Conservation (phyloP, 1,284 basidiomycete genomes). For the Leccinum angustisporum region DNA sequence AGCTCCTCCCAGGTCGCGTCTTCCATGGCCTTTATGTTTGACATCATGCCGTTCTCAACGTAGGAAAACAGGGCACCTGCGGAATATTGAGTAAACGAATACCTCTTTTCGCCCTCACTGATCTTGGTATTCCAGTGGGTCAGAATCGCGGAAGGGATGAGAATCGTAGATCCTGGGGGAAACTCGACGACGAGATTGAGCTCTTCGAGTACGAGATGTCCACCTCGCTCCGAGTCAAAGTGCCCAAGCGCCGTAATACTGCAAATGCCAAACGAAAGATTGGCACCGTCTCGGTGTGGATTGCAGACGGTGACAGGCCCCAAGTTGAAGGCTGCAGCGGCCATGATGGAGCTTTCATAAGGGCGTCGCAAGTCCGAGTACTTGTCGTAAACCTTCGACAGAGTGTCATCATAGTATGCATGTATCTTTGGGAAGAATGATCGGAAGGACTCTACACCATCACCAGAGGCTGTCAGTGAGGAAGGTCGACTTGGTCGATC, state of each 20-base stretch:
- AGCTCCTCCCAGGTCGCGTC: not conserved
- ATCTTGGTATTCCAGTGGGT: not conserved
- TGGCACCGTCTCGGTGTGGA: slow-evolving; percentile 3
- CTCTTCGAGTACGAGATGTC: slow-evolving; percentile 16
- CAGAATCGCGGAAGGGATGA: not conserved
- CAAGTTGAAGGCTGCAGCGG: slow-evolving; percentile 8
- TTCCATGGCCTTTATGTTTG: not conserved
- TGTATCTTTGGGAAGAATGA: slow-evolving; percentile 7
- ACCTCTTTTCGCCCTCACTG: not conserved
- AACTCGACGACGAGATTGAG: slow-evolving; percentile 8
- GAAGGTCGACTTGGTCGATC: too few relatives aligned
- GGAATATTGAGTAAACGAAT: not conserved
- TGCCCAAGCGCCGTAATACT: slow-evolving; percentile 6
- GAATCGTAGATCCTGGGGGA: slow-evolving; percentile 13
- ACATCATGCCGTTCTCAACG: not conserved
- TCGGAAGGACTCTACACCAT: not conserved
- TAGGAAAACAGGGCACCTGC: not conserved
- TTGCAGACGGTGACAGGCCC: not conserved
- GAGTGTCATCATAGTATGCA: not conserved
- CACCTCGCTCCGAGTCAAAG: not conserved
- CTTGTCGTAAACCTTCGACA: not conserved
- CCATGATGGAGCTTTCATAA: slow-evolving; percentile 5
- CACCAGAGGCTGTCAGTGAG: not conserved
- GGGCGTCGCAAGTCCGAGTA: not conserved
- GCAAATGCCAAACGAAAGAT: slow-evolving; percentile 16